These are phyloP conservation scores for Sphaerobolus stellatus DNA, from an alignment of 1,284 basidiomycete species.

Conservation along the genomic window DNA sequence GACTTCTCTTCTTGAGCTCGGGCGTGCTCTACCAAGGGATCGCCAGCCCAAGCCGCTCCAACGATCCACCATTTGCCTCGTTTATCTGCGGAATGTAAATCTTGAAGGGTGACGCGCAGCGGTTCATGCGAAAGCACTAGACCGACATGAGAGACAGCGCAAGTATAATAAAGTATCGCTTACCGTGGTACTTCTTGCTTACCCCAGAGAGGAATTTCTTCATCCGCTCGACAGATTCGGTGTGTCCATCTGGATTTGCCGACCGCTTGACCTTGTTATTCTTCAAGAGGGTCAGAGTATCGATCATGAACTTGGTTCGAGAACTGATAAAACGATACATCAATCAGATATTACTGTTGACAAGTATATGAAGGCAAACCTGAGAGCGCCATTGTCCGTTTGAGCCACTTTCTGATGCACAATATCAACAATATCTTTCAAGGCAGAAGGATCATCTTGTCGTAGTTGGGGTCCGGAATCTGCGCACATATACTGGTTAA, in stretches of 20 bases:
- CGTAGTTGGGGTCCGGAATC: constrained; percentile 85
- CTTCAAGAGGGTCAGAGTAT: constrained; percentile 86
- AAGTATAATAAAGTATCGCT: constrained; percentile 17
- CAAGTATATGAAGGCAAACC: constrained; percentile 39
- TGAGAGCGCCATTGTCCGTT: constrained; percentile 53
- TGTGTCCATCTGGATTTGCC: constrained; percentile 55
- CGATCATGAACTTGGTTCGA: constrained; percentile 88
- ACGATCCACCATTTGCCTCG: constrained; percentile 99
- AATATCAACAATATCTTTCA: constrained; percentile 83
- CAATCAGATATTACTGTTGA: background rate
- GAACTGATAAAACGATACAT: constrained; percentile 49
- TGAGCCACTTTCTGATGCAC: constrained; percentile 72
- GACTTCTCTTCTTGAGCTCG: constrained; percentile 34
- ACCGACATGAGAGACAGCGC: constrained; percentile 1
- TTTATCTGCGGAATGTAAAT: constrained; percentile 80
- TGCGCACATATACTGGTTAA: constrained; percentile 36
- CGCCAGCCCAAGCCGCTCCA: constrained; percentile 93
- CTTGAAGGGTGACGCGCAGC: constrained; percentile 79
- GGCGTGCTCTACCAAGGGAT: constrained; percentile 73
- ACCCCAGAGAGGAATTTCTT: constrained; percentile 80
- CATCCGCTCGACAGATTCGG: constrained; percentile 77
- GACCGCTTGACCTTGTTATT: constrained; percentile 82
- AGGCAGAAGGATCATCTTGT: constrained; percentile 81
- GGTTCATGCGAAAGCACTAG: constrained; percentile 81
- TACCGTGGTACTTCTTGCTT: constrained; percentile 75